These are phyloP conservation scores for Pyricularia pennisetigena DNA, from an alignment of 2,329 filamentous ascomycete species.

Conservation along the genomic window DNA sequence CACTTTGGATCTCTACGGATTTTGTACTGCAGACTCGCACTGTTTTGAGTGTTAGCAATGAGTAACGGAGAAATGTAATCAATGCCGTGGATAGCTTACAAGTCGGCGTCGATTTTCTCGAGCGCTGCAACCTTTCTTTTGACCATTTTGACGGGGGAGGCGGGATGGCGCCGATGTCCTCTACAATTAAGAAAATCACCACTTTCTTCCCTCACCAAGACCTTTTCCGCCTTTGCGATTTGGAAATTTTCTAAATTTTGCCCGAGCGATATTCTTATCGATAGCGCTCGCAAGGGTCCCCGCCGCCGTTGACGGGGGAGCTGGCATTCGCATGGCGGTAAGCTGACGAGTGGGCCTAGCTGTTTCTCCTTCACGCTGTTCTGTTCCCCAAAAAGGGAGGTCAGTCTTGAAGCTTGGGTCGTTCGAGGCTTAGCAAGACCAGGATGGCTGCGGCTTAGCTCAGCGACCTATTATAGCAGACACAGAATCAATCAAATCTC, in stretches of 20 bases:
- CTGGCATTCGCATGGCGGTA: not conserved
- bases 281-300: not conserved
- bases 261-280: not conserved
- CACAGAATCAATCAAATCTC: too few relatives aligned
- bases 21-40: slow-evolving; percentile 82
- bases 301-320: not conserved
- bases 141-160: slow-evolving; percentile 43
- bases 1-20: slow-evolving; percentile 76
- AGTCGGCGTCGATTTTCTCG: slow-evolving; percentile 89
- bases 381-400: not conserved
- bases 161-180: not conserved
- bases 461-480: not conserved
- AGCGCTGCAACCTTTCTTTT: slow-evolving; percentile 87
- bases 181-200: not conserved
- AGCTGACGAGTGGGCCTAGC: not conserved
- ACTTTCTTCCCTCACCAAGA: not conserved
- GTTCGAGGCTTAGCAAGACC: not conserved
- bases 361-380: not conserved
- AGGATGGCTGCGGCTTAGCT: not conserved
- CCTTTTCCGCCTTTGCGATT: not conserved
- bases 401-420: not conserved
- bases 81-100: slow-evolving; percentile 38
- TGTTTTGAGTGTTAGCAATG: slow-evolving; percentile 23
- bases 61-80: not conserved
- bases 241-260: not conserved